Conservation (phyloP, 78 protist species). For the Planoprotostelium fungivorum region DNA sequence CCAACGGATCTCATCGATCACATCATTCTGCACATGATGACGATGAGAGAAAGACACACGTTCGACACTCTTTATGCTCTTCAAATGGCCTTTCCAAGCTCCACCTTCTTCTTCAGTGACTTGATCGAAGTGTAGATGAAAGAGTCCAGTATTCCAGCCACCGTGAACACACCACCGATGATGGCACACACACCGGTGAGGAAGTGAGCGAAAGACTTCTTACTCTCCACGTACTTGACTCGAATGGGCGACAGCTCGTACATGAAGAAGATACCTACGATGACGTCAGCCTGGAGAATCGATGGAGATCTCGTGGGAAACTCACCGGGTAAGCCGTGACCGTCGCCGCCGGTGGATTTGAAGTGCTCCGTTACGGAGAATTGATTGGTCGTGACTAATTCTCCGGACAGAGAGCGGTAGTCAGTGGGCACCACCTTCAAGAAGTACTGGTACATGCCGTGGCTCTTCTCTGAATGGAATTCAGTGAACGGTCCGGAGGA, state of each 20-base stretch:
- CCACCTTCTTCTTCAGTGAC: slow-evolving; percentile 51
- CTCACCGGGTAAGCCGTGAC: slow-evolving; percentile 60
- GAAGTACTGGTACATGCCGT: slow-evolving; percentile 83
- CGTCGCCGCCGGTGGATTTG: slow-evolving; percentile 26
- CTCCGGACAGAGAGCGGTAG: slow-evolving; percentile 38
- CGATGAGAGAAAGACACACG: no score
- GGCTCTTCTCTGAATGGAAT: background rate
- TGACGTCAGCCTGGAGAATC: background rate
- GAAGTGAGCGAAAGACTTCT: slow-evolving; percentile 78
- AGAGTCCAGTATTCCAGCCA: slow-evolving; percentile 81
- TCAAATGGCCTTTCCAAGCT: slow-evolving; percentile 68
- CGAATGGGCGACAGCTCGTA: slow-evolving; percentile 89
- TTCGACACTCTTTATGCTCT: background rate
- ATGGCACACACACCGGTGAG: slow-evolving; percentile 90
- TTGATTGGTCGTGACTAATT: slow-evolving; percentile 78
- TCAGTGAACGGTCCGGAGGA: no score
- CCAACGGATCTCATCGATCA: no score
- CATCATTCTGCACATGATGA: no score
- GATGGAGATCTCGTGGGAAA: no score
- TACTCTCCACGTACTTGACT: slow-evolving; percentile 64
- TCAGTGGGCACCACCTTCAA: slow-evolving; percentile 89
- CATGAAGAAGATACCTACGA: slow-evolving; percentile 84
- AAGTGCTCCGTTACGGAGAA: slow-evolving; percentile 84
- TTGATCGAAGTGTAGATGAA: slow-evolving; percentile 48
- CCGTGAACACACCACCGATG: slow-evolving; percentile 94